Conservation (phyloP, 2,329 filamentous ascomycete species). For the Aureobasidium leucospermi region DNA sequence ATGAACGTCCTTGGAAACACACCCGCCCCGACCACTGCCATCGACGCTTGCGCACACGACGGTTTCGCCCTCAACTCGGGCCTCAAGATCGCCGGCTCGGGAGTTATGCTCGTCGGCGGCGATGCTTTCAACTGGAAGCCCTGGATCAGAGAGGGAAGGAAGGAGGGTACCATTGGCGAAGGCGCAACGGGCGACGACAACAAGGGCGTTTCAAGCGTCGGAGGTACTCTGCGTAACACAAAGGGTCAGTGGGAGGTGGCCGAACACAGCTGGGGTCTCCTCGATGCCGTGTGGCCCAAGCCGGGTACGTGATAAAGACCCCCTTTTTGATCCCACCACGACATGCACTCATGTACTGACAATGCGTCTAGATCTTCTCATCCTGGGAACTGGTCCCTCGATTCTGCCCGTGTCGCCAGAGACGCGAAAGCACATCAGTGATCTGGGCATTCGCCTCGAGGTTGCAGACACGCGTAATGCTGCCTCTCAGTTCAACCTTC, state of each 20-base stretch:
- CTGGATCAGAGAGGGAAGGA: constrained; percentile 50
- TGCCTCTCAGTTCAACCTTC: constrained; percentile 84
- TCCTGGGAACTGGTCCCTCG: constrained; percentile 74
- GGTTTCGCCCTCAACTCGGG: constrained; percentile 87
- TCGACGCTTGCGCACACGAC: constrained; percentile 73
- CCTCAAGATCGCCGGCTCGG: constrained; percentile 59
- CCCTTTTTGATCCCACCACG: not conserved
- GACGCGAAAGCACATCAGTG: constrained; percentile 64
- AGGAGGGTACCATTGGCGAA: constrained; percentile 30
- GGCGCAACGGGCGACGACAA: constrained; percentile 29
- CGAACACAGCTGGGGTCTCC: constrained; percentile 62
- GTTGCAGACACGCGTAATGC: constrained; percentile 76
- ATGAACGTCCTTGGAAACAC: constrained; percentile 73
- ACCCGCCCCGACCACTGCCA: constrained; percentile 69
- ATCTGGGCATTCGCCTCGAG: constrained; percentile 67
- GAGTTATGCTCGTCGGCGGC: constrained; percentile 72
- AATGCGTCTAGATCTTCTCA: constrained; percentile 61
- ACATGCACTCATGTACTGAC: not conserved
- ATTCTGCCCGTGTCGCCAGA: constrained; percentile 70
- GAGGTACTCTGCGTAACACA: constrained; percentile 54
- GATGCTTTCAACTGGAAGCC: constrained; percentile 87
- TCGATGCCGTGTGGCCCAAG: constrained; percentile 77
- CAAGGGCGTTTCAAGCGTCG: constrained; percentile 28
- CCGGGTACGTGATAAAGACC: constrained; percentile 57
- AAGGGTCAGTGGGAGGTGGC: constrained; percentile 77